phyloP scores from a whole-genome alignment of 257 asterid species.

The Rubia yunnanensis region DNA sequence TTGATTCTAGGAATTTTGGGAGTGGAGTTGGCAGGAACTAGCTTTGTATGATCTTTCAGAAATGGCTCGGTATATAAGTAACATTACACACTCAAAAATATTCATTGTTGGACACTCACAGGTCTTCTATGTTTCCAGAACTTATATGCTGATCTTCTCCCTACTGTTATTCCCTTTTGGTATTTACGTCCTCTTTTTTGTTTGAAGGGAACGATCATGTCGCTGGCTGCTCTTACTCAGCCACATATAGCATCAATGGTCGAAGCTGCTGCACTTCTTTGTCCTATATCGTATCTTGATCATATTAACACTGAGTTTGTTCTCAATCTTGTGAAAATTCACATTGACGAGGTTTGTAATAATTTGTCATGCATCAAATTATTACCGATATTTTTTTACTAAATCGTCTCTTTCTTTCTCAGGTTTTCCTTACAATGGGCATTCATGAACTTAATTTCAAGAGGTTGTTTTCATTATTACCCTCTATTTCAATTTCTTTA shows the following conservation, averaged over 20 bases:
- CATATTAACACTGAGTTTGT: constrained; percentile 62
- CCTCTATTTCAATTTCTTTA: constrained; percentile 2
- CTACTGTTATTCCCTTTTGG: not conserved
- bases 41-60: constrained; percentile 79
- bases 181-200: constrained; percentile 6
- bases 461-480: constrained; percentile 39
- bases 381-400: constrained; percentile 12
- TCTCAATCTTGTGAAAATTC: constrained; percentile 64
- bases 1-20: constrained; percentile 77
- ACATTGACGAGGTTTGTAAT: constrained; percentile 64
- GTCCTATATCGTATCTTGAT: constrained; percentile 82
- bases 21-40: constrained; percentile 99
- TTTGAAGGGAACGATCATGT: constrained; percentile 85
- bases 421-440: constrained; percentile 76
- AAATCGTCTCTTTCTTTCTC: constrained; percentile 11
- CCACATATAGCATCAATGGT: constrained; percentile 76
- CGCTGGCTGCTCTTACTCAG: constrained; percentile 90
- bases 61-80: constrained; percentile 59
- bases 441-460: constrained; percentile 84
- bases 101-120: constrained; percentile 92
- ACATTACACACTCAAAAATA: constrained; percentile 55
- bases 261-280: constrained; percentile 92
- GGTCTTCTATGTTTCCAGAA: constrained; percentile 33
- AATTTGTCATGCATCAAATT: constrained; percentile 13
- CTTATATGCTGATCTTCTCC: constrained; percentile 4